Percentiles rank a stretch among this genome's conserved stretches.
Evolutionary conservation across 2,329 filamentous ascomycete species (phyloP).

Genomic region (Fusarium goolgardi): DNA sequence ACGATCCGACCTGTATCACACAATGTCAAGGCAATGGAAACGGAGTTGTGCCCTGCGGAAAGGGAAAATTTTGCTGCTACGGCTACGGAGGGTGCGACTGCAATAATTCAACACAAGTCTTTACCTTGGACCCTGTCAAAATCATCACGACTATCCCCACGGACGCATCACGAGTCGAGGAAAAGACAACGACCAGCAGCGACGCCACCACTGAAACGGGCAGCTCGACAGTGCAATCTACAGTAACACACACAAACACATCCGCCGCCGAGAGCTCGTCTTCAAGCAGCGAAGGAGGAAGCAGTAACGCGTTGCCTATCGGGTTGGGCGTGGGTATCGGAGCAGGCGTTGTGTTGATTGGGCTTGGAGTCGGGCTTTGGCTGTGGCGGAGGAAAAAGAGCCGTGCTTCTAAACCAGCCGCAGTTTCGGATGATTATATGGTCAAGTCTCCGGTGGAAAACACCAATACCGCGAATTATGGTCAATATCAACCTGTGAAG

Average conservation of each 20-base stretch:
- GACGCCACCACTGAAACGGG: not conserved
- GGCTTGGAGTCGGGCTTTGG: not conserved
- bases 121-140: not conserved
- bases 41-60: not conserved
- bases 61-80: not conserved
- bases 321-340: not conserved
- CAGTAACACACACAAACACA: not conserved
- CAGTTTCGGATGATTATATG: not conserved
- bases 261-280: not conserved
- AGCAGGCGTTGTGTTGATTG: not conserved
- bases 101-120: slow-evolving; percentile 2
- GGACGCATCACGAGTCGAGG: not conserved
- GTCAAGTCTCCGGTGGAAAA: not conserved
- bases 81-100: not conserved
- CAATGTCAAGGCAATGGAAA: not conserved
- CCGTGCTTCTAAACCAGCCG: not conserved
- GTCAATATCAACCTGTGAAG: not conserved
- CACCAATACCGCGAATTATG: not conserved
- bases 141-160: not conserved
- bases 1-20: not conserved
- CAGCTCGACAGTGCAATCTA: not conserved
- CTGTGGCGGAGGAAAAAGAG: slow-evolving; percentile 1
- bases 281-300: not conserved
- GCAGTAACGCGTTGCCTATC: not conserved
- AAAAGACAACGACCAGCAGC: not conserved